Base-by-base conservation (phyloP, 805 yeast genomes). In the Wickerhamiella bombiphila region DNA sequence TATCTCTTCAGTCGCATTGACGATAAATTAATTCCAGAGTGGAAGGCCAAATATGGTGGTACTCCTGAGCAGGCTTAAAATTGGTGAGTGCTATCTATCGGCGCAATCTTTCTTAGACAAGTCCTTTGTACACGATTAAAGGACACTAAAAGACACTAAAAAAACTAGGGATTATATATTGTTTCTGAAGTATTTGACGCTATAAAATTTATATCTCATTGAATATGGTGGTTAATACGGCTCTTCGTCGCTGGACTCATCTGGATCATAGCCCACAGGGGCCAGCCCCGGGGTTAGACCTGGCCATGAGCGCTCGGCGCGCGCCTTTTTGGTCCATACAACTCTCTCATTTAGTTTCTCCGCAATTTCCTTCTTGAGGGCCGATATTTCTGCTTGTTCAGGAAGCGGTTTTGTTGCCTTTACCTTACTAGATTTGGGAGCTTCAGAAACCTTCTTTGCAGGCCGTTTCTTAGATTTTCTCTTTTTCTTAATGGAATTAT, bases 1-100 rank as follows among this genome's bases (percentile, higher is more conserved):
- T 85, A 91, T 62, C 67, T 91, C 63, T 91, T 91, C 70, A 71
- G 69, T 54, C 76, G 95, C 64, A 91, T 91, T 50, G 97, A 88
- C 48, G 93, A 81, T 53, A 75, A 75, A 63, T 78, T 80, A 66
- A 68, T 86, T 44, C 91, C 73, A 7, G 79, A 73, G 53, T 83
- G 96, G 93, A 78, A 93, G 65, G 60, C 64, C 38, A 69, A 71
- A 58, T 91, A 79, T 54, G 94, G 96, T 42, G 97, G 96, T 33
- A 34, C 36, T 17, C 37, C 34, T 30, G 28, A 26, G 11, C 34
- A 37, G 36, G n/a, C n/a, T n/a, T n/a, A n/a, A n/a, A n/a, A n/a
- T n/a, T n/a, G n/a, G n/a, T n/a, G n/a, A n/a, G n/a, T n/a, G n/a
- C n/a, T n/a, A n/a, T n/a, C n/a, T n/a, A n/a, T n/a, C n/a, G n/a